These are phyloP conservation scores for Lobosporangium transversale DNA, from an alignment of 192 early-diverging fungal species.

Conservation along the genomic window DNA sequence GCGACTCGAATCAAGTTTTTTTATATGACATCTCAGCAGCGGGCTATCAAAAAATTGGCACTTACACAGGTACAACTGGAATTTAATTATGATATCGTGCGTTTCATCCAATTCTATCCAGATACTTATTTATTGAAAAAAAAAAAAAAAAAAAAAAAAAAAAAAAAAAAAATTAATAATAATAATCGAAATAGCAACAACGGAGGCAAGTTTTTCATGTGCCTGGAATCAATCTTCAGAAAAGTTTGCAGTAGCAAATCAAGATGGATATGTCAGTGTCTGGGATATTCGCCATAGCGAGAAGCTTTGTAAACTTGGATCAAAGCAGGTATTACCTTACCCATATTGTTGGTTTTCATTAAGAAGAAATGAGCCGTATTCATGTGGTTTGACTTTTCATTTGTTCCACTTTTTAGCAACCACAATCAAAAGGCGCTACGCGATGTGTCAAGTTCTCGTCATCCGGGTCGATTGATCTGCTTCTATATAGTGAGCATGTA, in stretches of 20 bases:
- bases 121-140: too few relatives aligned
- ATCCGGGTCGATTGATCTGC: slow-evolving; percentile 87
- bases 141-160: too few relatives aligned
- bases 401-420: slow-evolving; percentile 55
- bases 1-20: slow-evolving; percentile 88
- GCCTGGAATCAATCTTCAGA: slow-evolving; percentile 94
- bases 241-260: slow-evolving; percentile 95
- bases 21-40: slow-evolving; percentile 82
- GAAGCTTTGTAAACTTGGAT: slow-evolving; percentile 78
- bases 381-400: too few relatives aligned
- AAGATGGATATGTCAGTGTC: slow-evolving; percentile 91
- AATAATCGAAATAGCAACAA: too few relatives aligned
- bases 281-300: slow-evolving; percentile 89
- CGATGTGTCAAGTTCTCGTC: slow-evolving; percentile 95
- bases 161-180: too few relatives aligned
- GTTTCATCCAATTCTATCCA: too few relatives aligned
- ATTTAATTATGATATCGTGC: too few relatives aligned
- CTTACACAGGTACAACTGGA: slow-evolving; percentile 82
- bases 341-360: too few relatives aligned
- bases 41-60: slow-evolving; percentile 76
- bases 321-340: slow-evolving; percentile 79
- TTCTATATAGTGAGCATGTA: slow-evolving; percentile 85
- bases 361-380: too few relatives aligned
- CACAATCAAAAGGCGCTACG: slow-evolving; percentile 74
- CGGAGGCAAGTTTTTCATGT: slow-evolving; percentile 93